phyloP scores from a whole-genome alignment of 192 early-diverging fungal species.

The Rhizoclosmatium sp. region DNA sequence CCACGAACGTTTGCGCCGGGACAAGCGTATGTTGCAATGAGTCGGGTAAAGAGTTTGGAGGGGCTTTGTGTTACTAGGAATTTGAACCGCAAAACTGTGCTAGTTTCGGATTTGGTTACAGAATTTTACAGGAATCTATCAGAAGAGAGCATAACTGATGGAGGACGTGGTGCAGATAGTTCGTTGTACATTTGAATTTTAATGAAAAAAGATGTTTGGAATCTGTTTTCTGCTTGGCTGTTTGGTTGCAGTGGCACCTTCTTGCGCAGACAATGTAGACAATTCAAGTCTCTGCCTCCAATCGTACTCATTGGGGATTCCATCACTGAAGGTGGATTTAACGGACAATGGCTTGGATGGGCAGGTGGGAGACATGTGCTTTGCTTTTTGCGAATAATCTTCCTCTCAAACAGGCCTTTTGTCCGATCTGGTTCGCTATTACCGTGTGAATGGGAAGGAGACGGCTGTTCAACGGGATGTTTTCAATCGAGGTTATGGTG shows the following conservation, averaged over 20 bases:
- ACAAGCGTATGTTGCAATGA: slow-evolving; percentile 61
- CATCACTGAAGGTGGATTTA: slow-evolving; percentile 26
- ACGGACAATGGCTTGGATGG: slow-evolving; percentile 9
- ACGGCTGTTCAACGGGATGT: slow-evolving; percentile 2
- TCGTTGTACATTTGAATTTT: no score
- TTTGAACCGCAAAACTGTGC: slow-evolving; percentile 30
- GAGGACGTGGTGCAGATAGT: no score
- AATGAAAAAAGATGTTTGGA: not conserved
- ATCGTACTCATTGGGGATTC: slow-evolving; percentile 26
- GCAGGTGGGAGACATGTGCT: not conserved
- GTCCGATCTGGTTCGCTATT: not conserved
- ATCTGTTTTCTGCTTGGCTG: not conserved
- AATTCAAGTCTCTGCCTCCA: not conserved
- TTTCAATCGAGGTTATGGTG: slow-evolving; percentile 8
- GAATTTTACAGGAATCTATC: slow-evolving; percentile 29
- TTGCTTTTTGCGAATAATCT: not conserved
- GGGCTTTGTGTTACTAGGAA: slow-evolving; percentile 42
- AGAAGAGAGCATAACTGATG: not conserved
- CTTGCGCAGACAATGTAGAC: not conserved
- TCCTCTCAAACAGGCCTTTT: not conserved
- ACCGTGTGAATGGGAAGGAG: not conserved
- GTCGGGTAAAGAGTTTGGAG: slow-evolving; percentile 48
- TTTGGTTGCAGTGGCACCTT: not conserved
- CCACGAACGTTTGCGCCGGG: slow-evolving; percentile 53
- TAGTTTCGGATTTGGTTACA: slow-evolving; percentile 12